phyloP scores from a whole-genome alignment of 108 stramenopile species.

The Cafeteria roenbergensis region DNA sequence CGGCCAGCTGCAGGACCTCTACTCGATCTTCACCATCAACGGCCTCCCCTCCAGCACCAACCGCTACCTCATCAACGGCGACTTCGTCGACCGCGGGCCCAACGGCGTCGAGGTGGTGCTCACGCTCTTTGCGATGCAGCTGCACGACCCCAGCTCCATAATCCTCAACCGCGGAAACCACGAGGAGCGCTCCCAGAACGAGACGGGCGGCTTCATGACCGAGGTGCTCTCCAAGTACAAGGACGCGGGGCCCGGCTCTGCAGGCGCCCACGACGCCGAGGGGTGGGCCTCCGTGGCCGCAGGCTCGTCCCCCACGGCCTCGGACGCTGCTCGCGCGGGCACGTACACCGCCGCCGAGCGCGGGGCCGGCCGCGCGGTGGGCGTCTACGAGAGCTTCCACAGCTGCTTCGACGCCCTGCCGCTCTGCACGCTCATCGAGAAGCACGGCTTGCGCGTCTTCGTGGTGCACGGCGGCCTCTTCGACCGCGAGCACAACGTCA shows the following conservation, averaged over 20 bases:
- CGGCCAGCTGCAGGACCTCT: slow-evolving; percentile 50
- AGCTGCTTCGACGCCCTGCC: slow-evolving; percentile 38
- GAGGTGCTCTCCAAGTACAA: slow-evolving; percentile 48
- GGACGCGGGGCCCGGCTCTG: too few species aligned
- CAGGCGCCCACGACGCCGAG: too few species aligned
- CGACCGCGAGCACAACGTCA: slow-evolving; percentile 33
- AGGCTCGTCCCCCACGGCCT: too few species aligned
- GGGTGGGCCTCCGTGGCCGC: too few species aligned
- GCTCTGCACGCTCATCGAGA: slow-evolving; percentile 43
- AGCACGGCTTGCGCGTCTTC: slow-evolving; percentile 28
- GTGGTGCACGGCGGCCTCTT: slow-evolving; percentile 54
- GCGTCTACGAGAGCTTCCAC: slow-evolving; percentile 1
- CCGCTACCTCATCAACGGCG: slow-evolving; percentile 52
- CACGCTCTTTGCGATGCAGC: slow-evolving; percentile 39
- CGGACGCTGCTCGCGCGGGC: too few species aligned
- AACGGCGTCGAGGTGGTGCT: slow-evolving; percentile 38
- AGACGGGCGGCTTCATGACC: slow-evolving; percentile 44
- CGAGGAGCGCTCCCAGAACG: slow-evolving; percentile 45
- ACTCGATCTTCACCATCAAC: slow-evolving; percentile 42
- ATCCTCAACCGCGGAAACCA: slow-evolving; percentile 50
- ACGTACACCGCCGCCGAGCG: not conserved
- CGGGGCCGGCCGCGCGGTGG: not conserved
- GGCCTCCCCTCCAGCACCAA: slow-evolving; percentile 36
- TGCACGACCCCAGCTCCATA: slow-evolving; percentile 28
- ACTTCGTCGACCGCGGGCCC: slow-evolving; percentile 48